Base-by-base conservation (phyloP, 768 basidiomycete genomes). In the Thelephora ganbajun region DNA sequence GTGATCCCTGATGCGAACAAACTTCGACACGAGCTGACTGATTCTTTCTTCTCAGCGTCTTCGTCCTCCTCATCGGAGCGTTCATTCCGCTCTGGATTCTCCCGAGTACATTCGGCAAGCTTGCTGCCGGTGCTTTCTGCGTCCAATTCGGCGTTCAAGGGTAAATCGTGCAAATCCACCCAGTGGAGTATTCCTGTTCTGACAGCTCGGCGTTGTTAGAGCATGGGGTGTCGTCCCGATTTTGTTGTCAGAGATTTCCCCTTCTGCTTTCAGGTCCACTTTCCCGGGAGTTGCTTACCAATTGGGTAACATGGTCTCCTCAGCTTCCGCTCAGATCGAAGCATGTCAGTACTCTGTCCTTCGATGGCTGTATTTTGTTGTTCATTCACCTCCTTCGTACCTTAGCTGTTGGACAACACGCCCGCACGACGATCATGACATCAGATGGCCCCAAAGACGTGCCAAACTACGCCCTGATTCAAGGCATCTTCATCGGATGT, bases 401-500 rank as follows among this genome's bases (percentile, higher is more conserved):
- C 12, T 9, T 14, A 41, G 39, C 12, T 41, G 39, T 6, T 14
- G 39, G 37, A 16, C 5, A 39, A n/a, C 37, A 11, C 5, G n/a
- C n/a, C 5, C n/a, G n/a, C n/a, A 39, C 37, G 11, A 16, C n/a
- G n/a, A 11, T 39, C 37, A 4, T 3, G 6, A 11, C 5, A n/a
- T 6, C 37, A 11, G 11, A n/a, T 39, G 37, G 37, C 6, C 20
- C 20, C 4, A 39, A 39, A 11, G 6, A 4, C n/a, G 37, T 39
- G 37, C 37, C 37, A 4, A 11, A 39, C 37, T 39, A 39, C 20
- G 37, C 37, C 11, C n/a, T 16, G 5, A 20, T 87, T 3, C 85
- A 89, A 67, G 87, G 85, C 35, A 91, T 97, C 57, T 70, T 97
- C 35, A 81, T 96, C 42, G 92, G 91, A 6, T 71, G 74, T 22